Base-by-base conservation (phyloP, 2,329 filamentous ascomycete genomes). In the Colletotrichum orbiculare region DNA sequence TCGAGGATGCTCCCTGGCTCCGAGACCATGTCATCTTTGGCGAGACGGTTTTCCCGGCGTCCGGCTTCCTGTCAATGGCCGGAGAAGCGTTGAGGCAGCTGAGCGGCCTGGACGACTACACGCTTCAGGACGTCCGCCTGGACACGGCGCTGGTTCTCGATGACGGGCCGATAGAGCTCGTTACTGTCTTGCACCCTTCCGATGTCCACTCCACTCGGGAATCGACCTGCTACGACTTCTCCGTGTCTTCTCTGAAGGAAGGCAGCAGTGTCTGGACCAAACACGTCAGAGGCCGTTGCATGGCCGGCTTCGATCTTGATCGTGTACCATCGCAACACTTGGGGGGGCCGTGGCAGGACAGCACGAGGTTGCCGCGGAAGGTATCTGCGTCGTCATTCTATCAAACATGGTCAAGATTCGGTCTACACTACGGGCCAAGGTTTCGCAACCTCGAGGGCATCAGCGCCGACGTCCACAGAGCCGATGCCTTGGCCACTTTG, bases 181-280 rank as follows among this genome's bases (percentile, higher is more conserved):
- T 77, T 33, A 77, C 76, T 0, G 72, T 70, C 1, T 57, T 79
- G 5, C 71, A 73, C 11, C 71, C 66, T 5, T 54, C 68, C 0
- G 68, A 64, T 1, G 68, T 75, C 0, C 76, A 71, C 0, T 69
- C 72, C 25, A 59, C 68, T 1, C 52, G 64, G 3, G 71, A 75
- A 0, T 72, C 70, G 9, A 41, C 64, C 1, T 77, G 72, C 71
- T 78, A 70, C 66, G 72, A 76, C 12, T 78, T 77, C 13, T 71
- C 67, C 4, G 70, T 78, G 2, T 59, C 71, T 6, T 76, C 75
- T 7, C 71, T 70, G 48, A 70, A 66, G 12, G 71, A 71, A 10
- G 67, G 64, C 2, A 61, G 55, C 9, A 10, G 63, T 13, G 42
- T 47, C 2, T 66, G 64, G 60, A 33, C 50, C n/a, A 54, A 15